phyloP scores from a whole-genome alignment of 148 eudicot species.

The Chenopodium formosanum region DNA sequence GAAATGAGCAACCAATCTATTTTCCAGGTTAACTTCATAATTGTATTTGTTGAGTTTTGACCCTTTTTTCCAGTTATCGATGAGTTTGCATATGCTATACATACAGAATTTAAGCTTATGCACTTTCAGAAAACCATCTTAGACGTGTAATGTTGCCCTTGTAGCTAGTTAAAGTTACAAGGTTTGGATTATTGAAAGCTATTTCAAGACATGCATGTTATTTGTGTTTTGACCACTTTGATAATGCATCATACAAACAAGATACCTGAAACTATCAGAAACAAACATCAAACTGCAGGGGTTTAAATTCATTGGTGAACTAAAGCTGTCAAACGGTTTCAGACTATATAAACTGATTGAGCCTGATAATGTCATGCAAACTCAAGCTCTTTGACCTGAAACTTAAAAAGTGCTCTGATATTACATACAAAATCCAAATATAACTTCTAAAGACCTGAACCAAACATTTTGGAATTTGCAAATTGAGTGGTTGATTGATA shows the following conservation, averaged over 20 bases:
- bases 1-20: not conserved
- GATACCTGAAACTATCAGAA: not conserved
- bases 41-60: too few species aligned
- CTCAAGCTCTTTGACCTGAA: too few species aligned
- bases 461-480: not conserved
- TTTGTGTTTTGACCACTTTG: not conserved
- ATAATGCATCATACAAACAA: not conserved
- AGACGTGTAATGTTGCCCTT: not conserved
- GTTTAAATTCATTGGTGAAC: not conserved
- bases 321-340: not conserved
- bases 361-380: not conserved
- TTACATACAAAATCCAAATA: not conserved
- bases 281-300: not conserved
- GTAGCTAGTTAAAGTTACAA: not conserved
- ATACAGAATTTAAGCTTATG: not conserved
- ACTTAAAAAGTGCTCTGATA: too few species aligned
- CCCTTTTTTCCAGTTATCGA: not conserved
- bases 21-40: not conserved
- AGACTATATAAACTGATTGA: not conserved
- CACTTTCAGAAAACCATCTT: not conserved
- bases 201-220: not conserved
- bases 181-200: not conserved
- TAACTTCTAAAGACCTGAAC: not conserved
- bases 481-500: not conserved
- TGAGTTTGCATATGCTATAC: slow-evolving; percentile 1